Conservation (phyloP, 805 yeast species). For the Wickerhamomyces chambardii region DNA sequence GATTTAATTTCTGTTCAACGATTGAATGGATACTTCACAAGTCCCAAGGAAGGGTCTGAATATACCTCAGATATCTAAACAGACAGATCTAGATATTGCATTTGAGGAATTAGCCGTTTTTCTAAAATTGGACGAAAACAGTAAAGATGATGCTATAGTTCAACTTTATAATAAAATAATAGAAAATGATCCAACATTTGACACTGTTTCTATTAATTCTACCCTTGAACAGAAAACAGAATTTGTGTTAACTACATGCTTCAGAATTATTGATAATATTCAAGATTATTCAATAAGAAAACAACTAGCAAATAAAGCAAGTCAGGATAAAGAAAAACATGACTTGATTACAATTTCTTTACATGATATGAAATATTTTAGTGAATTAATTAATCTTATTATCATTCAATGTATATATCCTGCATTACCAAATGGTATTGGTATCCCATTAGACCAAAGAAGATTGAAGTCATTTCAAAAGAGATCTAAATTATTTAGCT, state of each 20-base stretch:
- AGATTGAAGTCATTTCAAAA: constrained; percentile 39
- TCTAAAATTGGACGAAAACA: constrained; percentile 11
- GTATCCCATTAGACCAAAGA: constrained; percentile 58
- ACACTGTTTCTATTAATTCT: too few species aligned
- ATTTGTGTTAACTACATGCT: constrained; percentile 1
- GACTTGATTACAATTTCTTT: constrained; percentile 54
- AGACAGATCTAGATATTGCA: constrained; percentile 22
- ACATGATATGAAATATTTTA: constrained; percentile 75
- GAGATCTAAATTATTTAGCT: constrained; percentile 17
- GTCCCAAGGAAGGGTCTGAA: constrained; percentile 12
- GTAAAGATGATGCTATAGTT: constrained; percentile 3
- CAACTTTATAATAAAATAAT: constrained; percentile 4
- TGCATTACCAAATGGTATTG: constrained; percentile 43
- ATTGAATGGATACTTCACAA: too few species aligned
- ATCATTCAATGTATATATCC: constrained; percentile 69
- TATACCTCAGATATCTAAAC: constrained; percentile 21
- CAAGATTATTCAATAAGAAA: constrained; percentile 8
- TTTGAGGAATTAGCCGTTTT: constrained; percentile 16
- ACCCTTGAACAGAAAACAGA: neutral
- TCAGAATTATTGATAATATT: constrained; percentile 6
- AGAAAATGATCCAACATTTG: neutral
- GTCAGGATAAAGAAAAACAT: constrained; percentile 8
- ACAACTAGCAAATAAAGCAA: neutral
- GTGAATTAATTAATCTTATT: constrained; percentile 51
- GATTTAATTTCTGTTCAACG: too few species aligned